Evolutionary conservation across 139 green algal species (phyloP).

Genomic region (Chlorella sp.): DNA sequence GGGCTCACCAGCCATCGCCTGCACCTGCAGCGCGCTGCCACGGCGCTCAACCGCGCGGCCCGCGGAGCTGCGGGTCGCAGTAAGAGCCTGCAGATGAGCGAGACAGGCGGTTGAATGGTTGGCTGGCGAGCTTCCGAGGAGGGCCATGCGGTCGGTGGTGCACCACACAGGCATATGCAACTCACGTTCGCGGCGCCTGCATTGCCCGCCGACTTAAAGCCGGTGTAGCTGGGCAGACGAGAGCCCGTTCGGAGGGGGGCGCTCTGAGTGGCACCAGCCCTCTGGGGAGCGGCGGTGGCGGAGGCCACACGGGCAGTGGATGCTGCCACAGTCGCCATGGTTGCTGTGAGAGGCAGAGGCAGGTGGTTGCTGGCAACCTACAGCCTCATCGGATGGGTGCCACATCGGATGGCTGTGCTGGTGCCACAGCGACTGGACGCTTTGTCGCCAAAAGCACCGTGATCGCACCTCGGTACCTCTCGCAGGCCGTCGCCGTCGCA

Average conservation of each 20-base stretch:
- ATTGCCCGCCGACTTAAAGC: background rate
- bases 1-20: conserved; percentile 19
- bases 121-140: background rate
- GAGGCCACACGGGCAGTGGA: background rate
- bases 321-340: conserved; percentile 5
- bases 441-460: too few species aligned
- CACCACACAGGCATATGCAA: conserved; percentile 8
- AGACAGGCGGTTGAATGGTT: background rate
- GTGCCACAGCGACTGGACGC: too few species aligned
- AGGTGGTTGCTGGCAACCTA: background rate
- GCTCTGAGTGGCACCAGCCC: background rate
- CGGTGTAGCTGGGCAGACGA: background rate
- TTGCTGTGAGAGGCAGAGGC: background rate
- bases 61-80: background rate
- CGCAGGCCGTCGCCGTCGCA: background rate
- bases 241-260: background rate
- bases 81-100: background rate
- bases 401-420: too few species aligned
- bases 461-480: background rate
- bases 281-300: background rate
- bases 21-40: background rate
- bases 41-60: background rate
- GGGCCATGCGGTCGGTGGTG: background rate
- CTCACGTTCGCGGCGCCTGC: background rate
- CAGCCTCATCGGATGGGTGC: too few species aligned